Percentiles rank a stretch among this genome's conserved stretches.
Evolutionary conservation across 768 basidiomycete genomes (phyloP).

Genomic region (Chalciporus pseudorubinellus): DNA sequence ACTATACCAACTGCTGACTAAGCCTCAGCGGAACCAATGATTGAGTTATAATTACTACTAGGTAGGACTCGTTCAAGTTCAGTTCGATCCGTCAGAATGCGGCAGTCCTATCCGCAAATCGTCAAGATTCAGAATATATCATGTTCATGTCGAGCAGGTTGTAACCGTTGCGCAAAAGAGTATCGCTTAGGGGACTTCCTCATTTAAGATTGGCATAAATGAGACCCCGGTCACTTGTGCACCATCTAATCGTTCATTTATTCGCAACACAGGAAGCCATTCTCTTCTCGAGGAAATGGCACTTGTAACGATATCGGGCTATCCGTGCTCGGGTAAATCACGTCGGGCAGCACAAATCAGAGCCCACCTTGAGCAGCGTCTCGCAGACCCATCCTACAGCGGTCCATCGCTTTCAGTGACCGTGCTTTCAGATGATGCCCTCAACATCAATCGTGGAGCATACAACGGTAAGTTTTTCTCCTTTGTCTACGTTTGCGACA

Average conservation of each 20-base stretch:
- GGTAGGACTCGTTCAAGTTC: too few species aligned
- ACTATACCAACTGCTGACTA: too few species aligned
- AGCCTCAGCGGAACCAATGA: too few species aligned
- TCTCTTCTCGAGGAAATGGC: conserved; percentile 63
- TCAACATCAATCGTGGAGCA: conserved; percentile 58
- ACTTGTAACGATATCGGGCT: conserved; percentile 87
- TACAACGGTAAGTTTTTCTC: conserved; percentile 63
- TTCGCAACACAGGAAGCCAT: neutral
- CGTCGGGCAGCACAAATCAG: conserved; percentile 65
- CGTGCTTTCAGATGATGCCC: conserved; percentile 71
- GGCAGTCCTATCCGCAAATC: too few species aligned
- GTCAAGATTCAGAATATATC: too few species aligned
- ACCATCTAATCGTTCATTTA: neutral
- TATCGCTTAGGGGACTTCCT: too few species aligned
- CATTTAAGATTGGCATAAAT: too few species aligned
- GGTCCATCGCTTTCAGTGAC: conserved; percentile 47
- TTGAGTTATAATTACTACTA: too few species aligned
- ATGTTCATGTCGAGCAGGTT: too few species aligned
- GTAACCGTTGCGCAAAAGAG: too few species aligned
- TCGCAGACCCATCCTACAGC: conserved; percentile 49
- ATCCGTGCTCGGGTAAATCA: conserved; percentile 85
- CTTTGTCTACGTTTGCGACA: neutral
- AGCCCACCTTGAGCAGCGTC: conserved; percentile 48
- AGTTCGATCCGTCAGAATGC: too few species aligned
- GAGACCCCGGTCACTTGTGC: neutral